These are phyloP conservation scores for Warburgia ugandensis DNA, from an alignment of 164 flowering plant species.

Conservation along the genomic window DNA sequence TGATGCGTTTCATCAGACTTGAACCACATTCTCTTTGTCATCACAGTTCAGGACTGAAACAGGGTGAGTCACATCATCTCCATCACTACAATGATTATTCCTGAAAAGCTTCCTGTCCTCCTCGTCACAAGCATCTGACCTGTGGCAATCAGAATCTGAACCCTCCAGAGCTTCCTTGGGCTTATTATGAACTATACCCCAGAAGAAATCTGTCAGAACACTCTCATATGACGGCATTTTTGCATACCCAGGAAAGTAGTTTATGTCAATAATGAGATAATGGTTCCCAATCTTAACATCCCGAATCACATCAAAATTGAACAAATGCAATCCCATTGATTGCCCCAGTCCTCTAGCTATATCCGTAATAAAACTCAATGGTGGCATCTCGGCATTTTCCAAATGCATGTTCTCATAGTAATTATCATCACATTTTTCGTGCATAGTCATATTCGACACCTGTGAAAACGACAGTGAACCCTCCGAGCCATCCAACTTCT, in stretches of 20 bases:
- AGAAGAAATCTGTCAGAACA: constrained; percentile 70
- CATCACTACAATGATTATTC: constrained; percentile 7
- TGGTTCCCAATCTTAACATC: constrained; percentile 54
- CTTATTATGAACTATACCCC: constrained; percentile 31
- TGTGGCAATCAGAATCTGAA: neutral
- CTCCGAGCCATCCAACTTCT: constrained; percentile 36
- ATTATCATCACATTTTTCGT: constrained; percentile 16
- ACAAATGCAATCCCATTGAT: constrained; percentile 46
- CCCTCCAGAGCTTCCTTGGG: neutral
- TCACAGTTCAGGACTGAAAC: neutral
- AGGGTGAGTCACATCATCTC: constrained; percentile 4
- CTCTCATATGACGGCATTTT: constrained; percentile 77
- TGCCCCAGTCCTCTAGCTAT: constrained; percentile 51
- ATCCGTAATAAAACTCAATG: constrained; percentile 39
- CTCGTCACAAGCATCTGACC: neutral
- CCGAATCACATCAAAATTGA: constrained; percentile 82
- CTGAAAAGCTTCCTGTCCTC: constrained; percentile 10
- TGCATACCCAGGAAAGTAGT: constrained; percentile 85
- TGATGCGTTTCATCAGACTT: neutral
- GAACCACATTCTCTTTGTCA: constrained; percentile 1
- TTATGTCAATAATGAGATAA: constrained; percentile 73
- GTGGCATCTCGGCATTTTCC: constrained; percentile 64
- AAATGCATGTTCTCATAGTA: constrained; percentile 41
- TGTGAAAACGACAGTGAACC: constrained; percentile 63
- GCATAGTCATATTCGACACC: constrained; percentile 52